Percentiles rank a stretch among this genome's conserved stretches.
Conservation (phyloP, 345 rosid genomes). For the Gossypium thurberi region DNA sequence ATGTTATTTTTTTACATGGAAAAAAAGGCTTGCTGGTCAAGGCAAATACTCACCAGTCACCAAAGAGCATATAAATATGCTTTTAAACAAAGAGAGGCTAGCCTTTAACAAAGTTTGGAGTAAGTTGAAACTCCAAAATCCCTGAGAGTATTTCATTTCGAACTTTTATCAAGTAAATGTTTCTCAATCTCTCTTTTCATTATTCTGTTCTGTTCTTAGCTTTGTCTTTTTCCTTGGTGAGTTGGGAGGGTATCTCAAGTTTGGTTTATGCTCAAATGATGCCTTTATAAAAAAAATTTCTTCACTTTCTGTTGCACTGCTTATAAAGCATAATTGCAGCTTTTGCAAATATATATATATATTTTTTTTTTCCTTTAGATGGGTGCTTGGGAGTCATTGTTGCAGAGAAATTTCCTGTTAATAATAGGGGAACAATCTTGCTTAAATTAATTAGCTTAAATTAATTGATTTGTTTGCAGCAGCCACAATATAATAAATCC, state of each 20-base stretch:
- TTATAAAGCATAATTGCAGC: background rate
- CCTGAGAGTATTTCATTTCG: background rate
- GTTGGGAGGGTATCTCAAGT: background rate
- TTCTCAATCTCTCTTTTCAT: background rate
- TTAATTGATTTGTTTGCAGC: background rate
- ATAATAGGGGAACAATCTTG: too few relatives aligned
- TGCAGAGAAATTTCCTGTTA: too few relatives aligned
- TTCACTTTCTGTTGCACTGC: background rate
- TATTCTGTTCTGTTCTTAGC: background rate
- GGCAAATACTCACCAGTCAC: background rate
- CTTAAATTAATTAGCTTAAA: background rate
- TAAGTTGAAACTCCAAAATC: background rate
- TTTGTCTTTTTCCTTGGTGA: background rate
- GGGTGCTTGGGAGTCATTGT: too few relatives aligned
- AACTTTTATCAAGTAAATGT: slow-evolving; percentile 11
- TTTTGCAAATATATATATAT: too few relatives aligned
- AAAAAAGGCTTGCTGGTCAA: slow-evolving; percentile 1
- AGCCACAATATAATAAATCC: slow-evolving; percentile 3
- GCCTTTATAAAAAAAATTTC: background rate
- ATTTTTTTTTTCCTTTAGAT: too few relatives aligned
- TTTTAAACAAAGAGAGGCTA: background rate
- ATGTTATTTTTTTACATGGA: background rate
- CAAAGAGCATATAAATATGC: background rate
- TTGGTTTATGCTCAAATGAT: background rate
- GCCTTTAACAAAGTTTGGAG: background rate